Evolutionary conservation across 164 flowering plant genomes (phyloP).

Genomic region (Taxillus chinensis): DNA sequence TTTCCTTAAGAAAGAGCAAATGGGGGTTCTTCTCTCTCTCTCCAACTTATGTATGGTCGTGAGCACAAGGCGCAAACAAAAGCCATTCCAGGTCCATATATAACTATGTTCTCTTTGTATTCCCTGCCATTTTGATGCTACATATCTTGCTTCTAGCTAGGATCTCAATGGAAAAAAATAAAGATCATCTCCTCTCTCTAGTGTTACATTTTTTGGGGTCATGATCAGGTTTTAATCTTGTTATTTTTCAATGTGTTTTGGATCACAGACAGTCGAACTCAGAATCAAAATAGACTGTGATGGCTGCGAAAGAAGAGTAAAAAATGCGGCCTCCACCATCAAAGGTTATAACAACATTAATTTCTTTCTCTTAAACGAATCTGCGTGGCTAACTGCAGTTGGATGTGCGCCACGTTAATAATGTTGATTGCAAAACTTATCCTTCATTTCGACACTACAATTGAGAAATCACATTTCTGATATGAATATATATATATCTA

Average conservation of each 20-base stretch:
- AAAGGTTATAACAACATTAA: constrained; percentile 30
- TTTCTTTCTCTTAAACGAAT: constrained; percentile 6
- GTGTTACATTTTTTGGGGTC: background rate
- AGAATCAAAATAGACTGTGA: constrained; percentile 82
- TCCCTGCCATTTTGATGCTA: too few species aligned
- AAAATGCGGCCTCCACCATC: constrained; percentile 44
- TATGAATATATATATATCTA: too few species aligned
- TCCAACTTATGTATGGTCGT: constrained; percentile 52
- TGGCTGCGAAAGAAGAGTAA: constrained; percentile 75
- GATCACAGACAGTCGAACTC: constrained; percentile 62
- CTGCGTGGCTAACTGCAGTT: background rate
- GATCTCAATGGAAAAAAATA: background rate
- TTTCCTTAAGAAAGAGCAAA: constrained; percentile 11
- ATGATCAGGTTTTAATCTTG: background rate
- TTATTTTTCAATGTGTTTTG: background rate
- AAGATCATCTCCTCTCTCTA: background rate
- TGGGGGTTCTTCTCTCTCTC: constrained; percentile 65
- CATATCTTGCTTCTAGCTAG: background rate
- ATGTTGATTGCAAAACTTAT: too few species aligned
- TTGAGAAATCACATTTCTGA: too few species aligned
- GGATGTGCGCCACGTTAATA: too few species aligned
- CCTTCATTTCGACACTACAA: too few species aligned
- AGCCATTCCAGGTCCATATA: constrained; percentile 51
- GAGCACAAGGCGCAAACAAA: constrained; percentile 40
- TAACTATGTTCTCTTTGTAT: too few species aligned